Percentiles rank a stretch among this genome's conserved stretches.
These are phyloP conservation scores for Panicum virgatum DNA, from an alignment of 202 grass and related monocot species.

Conservation along the genomic window DNA sequence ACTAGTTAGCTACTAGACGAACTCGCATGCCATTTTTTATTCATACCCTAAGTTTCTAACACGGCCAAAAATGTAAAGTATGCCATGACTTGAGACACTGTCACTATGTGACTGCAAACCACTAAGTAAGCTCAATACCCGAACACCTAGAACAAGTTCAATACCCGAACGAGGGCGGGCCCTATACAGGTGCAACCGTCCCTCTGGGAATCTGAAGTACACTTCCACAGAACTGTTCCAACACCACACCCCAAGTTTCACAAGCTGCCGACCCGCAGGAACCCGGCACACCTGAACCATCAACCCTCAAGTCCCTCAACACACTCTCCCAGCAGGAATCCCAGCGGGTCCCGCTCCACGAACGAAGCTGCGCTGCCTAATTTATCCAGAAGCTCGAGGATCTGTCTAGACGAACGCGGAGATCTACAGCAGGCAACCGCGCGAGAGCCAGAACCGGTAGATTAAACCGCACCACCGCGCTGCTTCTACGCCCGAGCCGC, in stretches of 20 bases:
- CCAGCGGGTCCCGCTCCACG: no score
- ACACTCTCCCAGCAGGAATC: background rate
- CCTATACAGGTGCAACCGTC: background rate
- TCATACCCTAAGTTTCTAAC: background rate
- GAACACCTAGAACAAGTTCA: background rate
- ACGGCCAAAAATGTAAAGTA: background rate
- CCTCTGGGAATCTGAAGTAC: background rate
- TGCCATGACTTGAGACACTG: background rate
- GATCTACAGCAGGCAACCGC: conserved; percentile 25
- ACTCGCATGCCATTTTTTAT: background rate
- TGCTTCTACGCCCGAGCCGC: background rate
- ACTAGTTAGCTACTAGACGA: background rate
- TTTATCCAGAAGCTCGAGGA: background rate
- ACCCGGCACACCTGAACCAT: background rate
- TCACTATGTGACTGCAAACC: background rate
- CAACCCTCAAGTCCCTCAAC: no score
- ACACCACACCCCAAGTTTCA: background rate
- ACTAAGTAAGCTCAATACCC: background rate
- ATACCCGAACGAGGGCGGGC: no score
- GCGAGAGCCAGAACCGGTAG: background rate
- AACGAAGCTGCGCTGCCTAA: background rate
- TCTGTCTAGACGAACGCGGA: conserved; percentile 10
- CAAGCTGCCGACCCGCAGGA: background rate
- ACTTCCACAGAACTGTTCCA: background rate
- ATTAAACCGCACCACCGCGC: background rate